Evolutionary conservation across 1,284 basidiomycete genomes (phyloP), one percentile per base, ranked within the genome.

Genomic region (Apiotrichum gamsii): DNA sequence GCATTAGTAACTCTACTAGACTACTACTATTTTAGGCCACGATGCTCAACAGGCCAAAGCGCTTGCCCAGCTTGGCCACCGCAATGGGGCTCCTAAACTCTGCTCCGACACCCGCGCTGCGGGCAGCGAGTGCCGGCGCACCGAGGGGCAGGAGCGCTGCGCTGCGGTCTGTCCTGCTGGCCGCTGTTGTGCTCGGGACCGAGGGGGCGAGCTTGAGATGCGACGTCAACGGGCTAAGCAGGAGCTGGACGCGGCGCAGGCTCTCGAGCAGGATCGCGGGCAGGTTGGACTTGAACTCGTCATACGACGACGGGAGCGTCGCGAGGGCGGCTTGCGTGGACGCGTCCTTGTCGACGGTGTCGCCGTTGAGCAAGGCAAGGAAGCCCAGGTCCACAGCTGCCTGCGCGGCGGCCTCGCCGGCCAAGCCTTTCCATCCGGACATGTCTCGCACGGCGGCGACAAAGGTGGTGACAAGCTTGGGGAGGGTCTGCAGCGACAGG

Each of bases 11-110:
- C n/a, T n/a, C n/a, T n/a, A n/a, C n/a, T n/a, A n/a, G n/a, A n/a
- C n/a, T n/a, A n/a, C n/a, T n/a, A 31, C 9, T 23, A 16, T 2
- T 23, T 43, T 49, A 67, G 13, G 52, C 60, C 15, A 65, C 62
- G 25, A 70, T 65, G 20, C 59, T 63, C 23, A 72, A 44, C 54
- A 72, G 52, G 3, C 61, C 68, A 46, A 73, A 71, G 20, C 70
- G 56, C 47, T 69, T 67, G 5, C 67, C 67, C 15, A 68, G 68
- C 45, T 64, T 67, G 11, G 65, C 65, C 8, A 72, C 59, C 3
- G 69, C 62, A 5, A 71, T 54, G 2, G 71, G 69, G 42, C 64
- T 65, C 33, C 59, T 64, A 41, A 69, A 73, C 33, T 73, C 69
- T 24, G 54, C 19, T 19, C 49, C 47, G 15, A 57, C 53, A 15